Evolutionary conservation across 179 eudicot genomes (phyloP), one percentile per base, ranked within the genome.

Genomic region (Camellia oleifera): DNA sequence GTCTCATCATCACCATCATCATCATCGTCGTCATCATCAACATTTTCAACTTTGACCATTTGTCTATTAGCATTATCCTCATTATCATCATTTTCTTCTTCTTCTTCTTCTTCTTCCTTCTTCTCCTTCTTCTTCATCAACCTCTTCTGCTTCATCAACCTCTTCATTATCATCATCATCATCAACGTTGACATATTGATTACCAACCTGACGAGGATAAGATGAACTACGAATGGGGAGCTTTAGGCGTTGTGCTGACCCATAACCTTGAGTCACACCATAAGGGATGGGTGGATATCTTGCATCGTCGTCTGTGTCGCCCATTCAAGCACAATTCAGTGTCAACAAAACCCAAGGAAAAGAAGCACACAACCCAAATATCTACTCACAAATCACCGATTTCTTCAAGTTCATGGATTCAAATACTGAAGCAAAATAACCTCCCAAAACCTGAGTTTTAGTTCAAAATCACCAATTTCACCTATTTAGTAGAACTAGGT

Each of bases 1-100:
- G 67, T 80, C 72, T 74, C 80, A 61, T 85, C 87, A 50, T 87
- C 88, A 7, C 81, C 91, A 13, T 85, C 88, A 0, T 87, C 91
- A 26, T 78, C 87, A 54, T 78, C 81, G 7, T 81, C 88, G 42
- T 85, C 82, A 10, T 78, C 89, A n/a, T 83, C 85, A 67, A 82
- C 85, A 62, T 88, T 87, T 53, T 77, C 86, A 80, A 83, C 78
- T 64, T 69, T 74, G 58, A 4, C 44, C 14, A 45, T 79, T 32
- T 78, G 73, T 44, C 58, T 74, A 63, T 17, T 18, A 52, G 14
- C 79, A 83, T 45, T 71, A 13, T 76, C 87, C n/a, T 81, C 85
- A 57, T 63, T 81, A 11, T 78, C 86, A 53, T 86, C 87, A 54
- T 89, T 88, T 65, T 80, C 86, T 76, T 78, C 80, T 54, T 74